A percentile compares a stretch with the other conserved stretches of the same genome.
These are phyloP conservation scores for Ophiostoma quercus DNA, from an alignment of 2,329 filamentous ascomycete genomes.

Conservation along the genomic window DNA sequence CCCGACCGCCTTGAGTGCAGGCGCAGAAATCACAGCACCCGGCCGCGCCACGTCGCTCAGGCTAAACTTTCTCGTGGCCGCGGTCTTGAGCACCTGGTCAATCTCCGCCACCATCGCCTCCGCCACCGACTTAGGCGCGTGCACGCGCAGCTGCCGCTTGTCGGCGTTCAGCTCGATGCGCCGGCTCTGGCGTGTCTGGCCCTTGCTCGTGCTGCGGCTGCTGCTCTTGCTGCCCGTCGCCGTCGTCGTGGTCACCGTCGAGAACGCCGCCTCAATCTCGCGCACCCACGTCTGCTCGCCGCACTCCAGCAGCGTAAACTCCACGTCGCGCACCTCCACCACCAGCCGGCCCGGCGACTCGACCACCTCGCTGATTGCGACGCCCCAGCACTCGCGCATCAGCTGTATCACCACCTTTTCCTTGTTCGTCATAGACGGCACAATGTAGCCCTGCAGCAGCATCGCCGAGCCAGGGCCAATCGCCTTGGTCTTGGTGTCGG, in stretches of 20 bases:
- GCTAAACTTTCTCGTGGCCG: slow-evolving; percentile 23
- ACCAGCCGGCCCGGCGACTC: slow-evolving; percentile 40
- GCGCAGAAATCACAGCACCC: neutral
- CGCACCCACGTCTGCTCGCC: slow-evolving; percentile 37
- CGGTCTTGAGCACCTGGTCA: slow-evolving; percentile 31
- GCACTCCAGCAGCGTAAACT: slow-evolving; percentile 43
- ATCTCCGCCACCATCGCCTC: slow-evolving; percentile 37
- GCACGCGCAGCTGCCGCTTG: slow-evolving; percentile 34
- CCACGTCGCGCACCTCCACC: slow-evolving; percentile 38
- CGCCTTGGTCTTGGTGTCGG: neutral
- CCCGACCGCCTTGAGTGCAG: slow-evolving; percentile 36
- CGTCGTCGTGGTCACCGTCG: slow-evolving; percentile 17
- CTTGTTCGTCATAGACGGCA: slow-evolving; percentile 35
- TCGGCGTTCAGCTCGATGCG: slow-evolving; percentile 37
- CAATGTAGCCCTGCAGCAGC: slow-evolving; percentile 23
- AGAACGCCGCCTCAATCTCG: slow-evolving; percentile 30
- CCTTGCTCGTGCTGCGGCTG: slow-evolving; percentile 31
- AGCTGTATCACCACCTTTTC: slow-evolving; percentile 40
- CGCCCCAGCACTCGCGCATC: slow-evolving; percentile 46
- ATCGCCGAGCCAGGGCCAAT: slow-evolving; percentile 21
- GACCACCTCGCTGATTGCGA: slow-evolving; percentile 45
- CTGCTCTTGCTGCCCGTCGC: slow-evolving; percentile 30
- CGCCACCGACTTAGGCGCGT: slow-evolving; percentile 36
- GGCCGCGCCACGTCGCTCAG: slow-evolving; percentile 15
- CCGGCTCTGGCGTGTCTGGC: slow-evolving; percentile 20